These are phyloP conservation scores for Eucalyptus regnans DNA, from an alignment of 345 rosid species.

Conservation along the genomic window DNA sequence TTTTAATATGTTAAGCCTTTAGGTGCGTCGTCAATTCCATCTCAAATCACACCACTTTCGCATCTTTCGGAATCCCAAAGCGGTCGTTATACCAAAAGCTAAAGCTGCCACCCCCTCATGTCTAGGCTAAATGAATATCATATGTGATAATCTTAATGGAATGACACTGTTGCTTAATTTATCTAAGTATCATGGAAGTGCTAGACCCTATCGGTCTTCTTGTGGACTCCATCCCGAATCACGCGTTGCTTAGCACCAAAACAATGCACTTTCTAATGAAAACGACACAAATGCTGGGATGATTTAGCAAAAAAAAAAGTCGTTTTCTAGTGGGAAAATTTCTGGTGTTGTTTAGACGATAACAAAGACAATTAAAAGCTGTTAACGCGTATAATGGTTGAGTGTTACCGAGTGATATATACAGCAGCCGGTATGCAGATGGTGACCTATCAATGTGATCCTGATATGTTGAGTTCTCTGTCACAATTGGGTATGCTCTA, in stretches of 20 bases:
- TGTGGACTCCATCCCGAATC: neutral
- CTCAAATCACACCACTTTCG: neutral
- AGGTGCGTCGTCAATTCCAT: slow-evolving; percentile 4
- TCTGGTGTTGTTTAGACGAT: too few relatives aligned
- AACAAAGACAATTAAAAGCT: neutral
- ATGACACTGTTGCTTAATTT: neutral
- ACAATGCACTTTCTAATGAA: neutral
- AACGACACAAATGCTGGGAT: neutral
- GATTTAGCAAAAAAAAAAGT: neutral
- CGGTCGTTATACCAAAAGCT: neutral
- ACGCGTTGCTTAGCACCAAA: neutral
- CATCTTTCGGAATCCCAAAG: slow-evolving; percentile 2
- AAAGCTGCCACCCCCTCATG: neutral
- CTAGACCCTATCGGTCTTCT: neutral
- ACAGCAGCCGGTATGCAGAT: neutral
- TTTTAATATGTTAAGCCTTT: neutral
- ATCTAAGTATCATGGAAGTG: neutral
- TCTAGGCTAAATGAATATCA: neutral
- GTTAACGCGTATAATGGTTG: neutral
- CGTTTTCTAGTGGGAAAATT: neutral
- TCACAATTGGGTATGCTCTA: neutral
- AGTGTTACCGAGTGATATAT: neutral
- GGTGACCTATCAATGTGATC: neutral
- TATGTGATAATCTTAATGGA: neutral
- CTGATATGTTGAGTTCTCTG: neutral